Evolutionary conservation across 192 early-diverging fungal species (phyloP).

Genomic region (Physocladia obscura): DNA sequence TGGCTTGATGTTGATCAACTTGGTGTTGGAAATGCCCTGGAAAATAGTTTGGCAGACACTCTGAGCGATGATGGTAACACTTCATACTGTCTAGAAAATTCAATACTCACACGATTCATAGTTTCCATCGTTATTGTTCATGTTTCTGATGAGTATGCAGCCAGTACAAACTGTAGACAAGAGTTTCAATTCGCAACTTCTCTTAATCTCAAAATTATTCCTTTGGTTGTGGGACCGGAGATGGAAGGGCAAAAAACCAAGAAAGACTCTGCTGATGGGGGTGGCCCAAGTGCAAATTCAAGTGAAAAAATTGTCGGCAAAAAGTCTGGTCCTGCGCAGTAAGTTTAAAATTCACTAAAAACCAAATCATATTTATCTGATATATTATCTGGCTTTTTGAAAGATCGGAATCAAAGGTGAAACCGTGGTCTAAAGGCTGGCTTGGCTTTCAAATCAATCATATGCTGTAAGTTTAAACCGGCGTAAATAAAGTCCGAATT

Average conservation of each 20-base stretch:
- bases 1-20: conserved; percentile 24
- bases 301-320: no score
- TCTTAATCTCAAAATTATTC: conserved; percentile 10
- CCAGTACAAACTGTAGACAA: background rate
- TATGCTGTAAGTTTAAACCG: background rate
- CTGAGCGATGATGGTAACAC: conserved; percentile 4
- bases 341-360: no score
- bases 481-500: background rate
- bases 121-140: background rate
- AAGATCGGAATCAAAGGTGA: no score
- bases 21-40: background rate
- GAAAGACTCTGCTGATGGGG: no score
- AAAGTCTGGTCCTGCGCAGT: no score
- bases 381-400: no score
- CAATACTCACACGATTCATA: background rate
- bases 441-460: conserved; percentile 8
- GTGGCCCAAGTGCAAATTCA: no score
- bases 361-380: no score
- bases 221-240: conserved; percentile 1
- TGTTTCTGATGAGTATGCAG: conserved; percentile 9
- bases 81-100: background rate
- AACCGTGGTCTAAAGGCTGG: conserved; percentile 18
- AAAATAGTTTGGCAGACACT: background rate
- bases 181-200: conserved; percentile 14
- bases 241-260: no score